Percentiles rank a stretch among this genome's conserved stretches.
These are phyloP conservation scores for Beauveria sp. DNA, from an alignment of 2,329 filamentous ascomycete genomes.

Conservation along the genomic window DNA sequence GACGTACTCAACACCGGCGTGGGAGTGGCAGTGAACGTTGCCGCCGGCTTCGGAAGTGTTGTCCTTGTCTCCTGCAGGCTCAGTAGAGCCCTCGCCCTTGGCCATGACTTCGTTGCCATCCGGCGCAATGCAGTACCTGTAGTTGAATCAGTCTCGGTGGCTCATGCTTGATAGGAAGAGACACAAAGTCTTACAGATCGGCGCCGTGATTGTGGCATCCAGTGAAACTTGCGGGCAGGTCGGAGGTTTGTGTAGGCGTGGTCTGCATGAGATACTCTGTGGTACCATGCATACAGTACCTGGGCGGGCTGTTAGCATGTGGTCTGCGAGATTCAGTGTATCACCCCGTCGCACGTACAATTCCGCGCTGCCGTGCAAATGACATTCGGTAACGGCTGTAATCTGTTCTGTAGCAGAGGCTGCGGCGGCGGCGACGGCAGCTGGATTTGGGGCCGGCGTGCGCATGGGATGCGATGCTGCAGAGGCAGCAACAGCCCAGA, in stretches of 20 bases:
- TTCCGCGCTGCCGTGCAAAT: constrained; percentile 29
- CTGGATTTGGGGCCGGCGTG: constrained; percentile 4
- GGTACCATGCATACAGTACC: constrained; percentile 36
- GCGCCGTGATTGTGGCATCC: constrained; percentile 55
- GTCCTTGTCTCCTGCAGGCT: constrained; percentile 13
- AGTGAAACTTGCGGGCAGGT: constrained; percentile 53
- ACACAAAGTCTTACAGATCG: constrained; percentile 39
- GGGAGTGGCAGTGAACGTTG: constrained; percentile 59
- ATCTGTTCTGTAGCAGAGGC: constrained; percentile 16
- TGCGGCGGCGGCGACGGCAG: background rate
- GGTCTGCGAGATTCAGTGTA: background rate
- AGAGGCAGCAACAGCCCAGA: background rate
- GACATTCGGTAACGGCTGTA: constrained; percentile 33
- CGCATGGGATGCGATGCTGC: constrained; percentile 7
- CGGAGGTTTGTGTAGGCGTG: constrained; percentile 45
- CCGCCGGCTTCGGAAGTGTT: constrained; percentile 15
- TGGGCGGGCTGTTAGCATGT: constrained; percentile 17
- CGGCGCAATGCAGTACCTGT: constrained; percentile 54
- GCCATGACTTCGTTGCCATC: constrained; percentile 55
- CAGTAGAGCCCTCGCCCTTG: constrained; percentile 27
- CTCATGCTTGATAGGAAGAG: background rate
- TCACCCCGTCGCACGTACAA: constrained; percentile 25
- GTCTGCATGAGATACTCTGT: constrained; percentile 37
- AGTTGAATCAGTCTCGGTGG: background rate
- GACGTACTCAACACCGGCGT: constrained; percentile 65